These are phyloP conservation scores for Lecanoromycetidae sp. DNA, from an alignment of 2,329 filamentous ascomycete species.

Conservation along the genomic window DNA sequence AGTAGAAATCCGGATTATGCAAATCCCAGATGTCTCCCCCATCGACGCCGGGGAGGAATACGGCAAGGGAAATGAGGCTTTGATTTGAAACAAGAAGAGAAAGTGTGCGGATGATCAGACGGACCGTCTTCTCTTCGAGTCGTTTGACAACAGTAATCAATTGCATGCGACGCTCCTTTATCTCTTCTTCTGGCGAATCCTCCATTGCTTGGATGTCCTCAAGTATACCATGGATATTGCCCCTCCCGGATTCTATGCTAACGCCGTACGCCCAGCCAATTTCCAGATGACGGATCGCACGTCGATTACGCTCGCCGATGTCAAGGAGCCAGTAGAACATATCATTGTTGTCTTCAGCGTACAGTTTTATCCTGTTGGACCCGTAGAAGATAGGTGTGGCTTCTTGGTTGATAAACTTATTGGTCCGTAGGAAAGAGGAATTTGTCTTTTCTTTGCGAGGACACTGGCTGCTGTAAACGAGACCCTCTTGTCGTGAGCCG, in stretches of 20 bases:
- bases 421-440: conserved; percentile 3
- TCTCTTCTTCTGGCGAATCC: conserved; percentile 2
- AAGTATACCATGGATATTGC: conserved; percentile 1
- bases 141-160: neutral
- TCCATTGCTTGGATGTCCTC: conserved; percentile 4
- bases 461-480: conserved; percentile 1
- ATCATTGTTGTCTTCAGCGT: conserved; percentile 11
- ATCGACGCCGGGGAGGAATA: conserved; percentile 8
- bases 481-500: conserved; percentile 4
- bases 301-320: conserved; percentile 7
- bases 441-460: neutral
- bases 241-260: conserved; percentile 1
- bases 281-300: conserved; percentile 6
- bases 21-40: conserved; percentile 8
- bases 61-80: conserved; percentile 2
- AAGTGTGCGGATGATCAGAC: conserved; percentile 6
- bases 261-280: conserved; percentile 10
- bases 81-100: conserved; percentile 3
- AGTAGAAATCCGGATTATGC: conserved; percentile 4
- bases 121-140: conserved; percentile 3
- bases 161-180: neutral
- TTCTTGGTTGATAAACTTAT: conserved; percentile 5
- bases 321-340: conserved; percentile 13
- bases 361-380: conserved; percentile 3
- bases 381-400: conserved; percentile 10